Conservation (phyloP, 2,329 filamentous ascomycete species). For the Aspergillus sp. region DNA sequence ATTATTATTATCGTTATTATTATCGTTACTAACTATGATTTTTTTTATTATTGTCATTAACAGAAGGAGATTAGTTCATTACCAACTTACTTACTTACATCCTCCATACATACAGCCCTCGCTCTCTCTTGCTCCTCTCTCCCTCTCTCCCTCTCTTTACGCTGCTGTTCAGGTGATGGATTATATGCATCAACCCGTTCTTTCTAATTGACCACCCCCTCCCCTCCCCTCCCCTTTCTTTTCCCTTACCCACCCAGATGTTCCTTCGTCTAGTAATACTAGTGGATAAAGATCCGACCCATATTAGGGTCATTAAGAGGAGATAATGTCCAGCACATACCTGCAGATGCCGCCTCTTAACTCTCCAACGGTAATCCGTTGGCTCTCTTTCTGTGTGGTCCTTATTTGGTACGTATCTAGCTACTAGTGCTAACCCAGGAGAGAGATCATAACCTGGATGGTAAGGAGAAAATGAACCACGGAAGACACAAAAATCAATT, state of each 20-base stretch:
- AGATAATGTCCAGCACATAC: constrained; percentile 7
- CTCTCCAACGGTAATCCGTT: background rate
- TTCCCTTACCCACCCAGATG: background rate
- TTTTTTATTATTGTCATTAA: background rate
- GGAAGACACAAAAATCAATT: constrained; percentile 3
- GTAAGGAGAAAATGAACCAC: background rate
- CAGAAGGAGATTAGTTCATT: no score
- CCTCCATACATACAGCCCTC: no score
- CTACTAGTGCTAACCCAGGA: background rate
- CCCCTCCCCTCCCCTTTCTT: background rate
- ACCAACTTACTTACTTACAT: no score
- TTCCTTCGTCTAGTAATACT: background rate
- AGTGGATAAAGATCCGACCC: background rate
- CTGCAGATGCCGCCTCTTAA: constrained; percentile 4
- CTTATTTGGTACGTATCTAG: background rate
- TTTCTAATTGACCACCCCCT: background rate
- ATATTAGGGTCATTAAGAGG: background rate
- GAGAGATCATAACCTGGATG: background rate
- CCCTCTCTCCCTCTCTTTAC: background rate
- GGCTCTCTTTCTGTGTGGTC: no score
- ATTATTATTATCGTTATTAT: no score
- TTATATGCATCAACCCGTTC: constrained; percentile 11
- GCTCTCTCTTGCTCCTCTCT: no score
- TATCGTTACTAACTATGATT: no score
- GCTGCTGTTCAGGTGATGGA: background rate